Evolutionary conservation across 441 rosid species (phyloP), one percentile per base, ranked within the genome.

Genomic region (Pelargonium cotyledonis): DNA sequence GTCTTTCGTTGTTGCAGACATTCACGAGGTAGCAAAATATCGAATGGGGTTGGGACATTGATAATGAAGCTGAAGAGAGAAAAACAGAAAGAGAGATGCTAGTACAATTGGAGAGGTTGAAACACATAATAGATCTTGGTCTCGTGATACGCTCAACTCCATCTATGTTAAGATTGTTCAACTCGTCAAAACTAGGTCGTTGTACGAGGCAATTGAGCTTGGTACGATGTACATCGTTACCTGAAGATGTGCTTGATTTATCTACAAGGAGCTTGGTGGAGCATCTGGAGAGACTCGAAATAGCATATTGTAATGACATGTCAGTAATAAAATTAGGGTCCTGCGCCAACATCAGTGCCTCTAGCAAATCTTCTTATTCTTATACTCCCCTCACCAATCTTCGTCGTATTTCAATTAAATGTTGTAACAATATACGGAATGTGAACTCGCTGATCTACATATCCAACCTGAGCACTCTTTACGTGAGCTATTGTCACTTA

Each of bases 121-220:
- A 14, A 51, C 58, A 51, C 58, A 51, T 51, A 51, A 51, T 51
- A 21, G 58, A 51, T 51, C 18, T 55, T n/a, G 16, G 61, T 55
- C 61, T 55, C 9, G 26, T 55, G 61, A 15, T 55, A 55, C 6
- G 61, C 61, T 55, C 23, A 26, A 21, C 61, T 9, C 10, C 21
- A 15, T 55, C 61, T 16, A 55, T 55, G 23, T 3, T 15, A 9
- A 6, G 16, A 15, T 55, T 55, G 10, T 55, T 55, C 23, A 21
- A 55, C 61, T 55, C 61, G 8, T 21, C 21, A 9, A 55, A 55
- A 16, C 7, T 55, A 55, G 23, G 19, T 15, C 4, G 61, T 16
- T 55, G 61, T 16, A 55, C 61, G 6, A 55, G 61, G 19, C 16
- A 15, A 21, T 55, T 55, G 8, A 55, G 23, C 6, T 18, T 55